A percentile compares a stretch with the other conserved stretches of the same genome.
Evolutionary conservation across 106 monocot species (phyloP).

Genomic region (Apostasia shenzhenica): DNA sequence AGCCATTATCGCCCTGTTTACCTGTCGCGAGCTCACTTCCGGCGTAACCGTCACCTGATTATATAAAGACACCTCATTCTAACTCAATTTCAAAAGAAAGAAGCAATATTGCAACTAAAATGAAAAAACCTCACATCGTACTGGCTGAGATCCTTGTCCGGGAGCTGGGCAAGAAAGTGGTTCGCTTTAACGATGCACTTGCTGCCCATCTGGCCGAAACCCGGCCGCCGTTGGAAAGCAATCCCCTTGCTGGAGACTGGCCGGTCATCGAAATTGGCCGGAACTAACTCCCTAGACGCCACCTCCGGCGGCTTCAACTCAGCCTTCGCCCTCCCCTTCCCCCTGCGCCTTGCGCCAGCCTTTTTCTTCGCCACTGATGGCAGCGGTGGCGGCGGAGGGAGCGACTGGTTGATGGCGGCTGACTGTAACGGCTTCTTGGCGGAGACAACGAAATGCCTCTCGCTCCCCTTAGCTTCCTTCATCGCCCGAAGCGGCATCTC

Average conservation of each 20-base stretch:
- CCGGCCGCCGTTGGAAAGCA: constrained; percentile 53
- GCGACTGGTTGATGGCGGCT: constrained; percentile 27
- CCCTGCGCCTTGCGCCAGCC: constrained; percentile 27
- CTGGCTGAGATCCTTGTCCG: constrained; percentile 80
- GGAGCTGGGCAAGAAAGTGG: constrained; percentile 77
- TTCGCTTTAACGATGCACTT: constrained; percentile 93
- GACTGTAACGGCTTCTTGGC: constrained; percentile 36
- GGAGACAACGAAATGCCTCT: constrained; percentile 20
- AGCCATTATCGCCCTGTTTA: constrained; percentile 57
- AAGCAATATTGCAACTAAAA: not conserved
- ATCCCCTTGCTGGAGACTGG: constrained; percentile 52
- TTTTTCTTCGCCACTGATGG: constrained; percentile 20
- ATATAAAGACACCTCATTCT: not conserved
- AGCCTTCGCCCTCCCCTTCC: not conserved
- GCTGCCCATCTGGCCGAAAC: constrained; percentile 60
- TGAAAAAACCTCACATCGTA: constrained; percentile 60
- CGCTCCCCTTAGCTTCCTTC: constrained; percentile 13
- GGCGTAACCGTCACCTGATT: constrained; percentile 65
- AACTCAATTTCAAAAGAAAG: not conserved
- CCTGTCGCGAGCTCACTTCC: constrained; percentile 41
- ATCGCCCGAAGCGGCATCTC: constrained; percentile 25
- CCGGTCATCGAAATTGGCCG: constrained; percentile 10
- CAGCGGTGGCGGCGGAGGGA: constrained; percentile 2
- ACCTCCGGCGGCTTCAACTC: not conserved
- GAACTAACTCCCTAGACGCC: not conserved